Evolutionary conservation across 495 filamentous ascomycete genomes (phyloP), one percentile per base, ranked within the genome.

Genomic region (Aspergillus leporis): DNA sequence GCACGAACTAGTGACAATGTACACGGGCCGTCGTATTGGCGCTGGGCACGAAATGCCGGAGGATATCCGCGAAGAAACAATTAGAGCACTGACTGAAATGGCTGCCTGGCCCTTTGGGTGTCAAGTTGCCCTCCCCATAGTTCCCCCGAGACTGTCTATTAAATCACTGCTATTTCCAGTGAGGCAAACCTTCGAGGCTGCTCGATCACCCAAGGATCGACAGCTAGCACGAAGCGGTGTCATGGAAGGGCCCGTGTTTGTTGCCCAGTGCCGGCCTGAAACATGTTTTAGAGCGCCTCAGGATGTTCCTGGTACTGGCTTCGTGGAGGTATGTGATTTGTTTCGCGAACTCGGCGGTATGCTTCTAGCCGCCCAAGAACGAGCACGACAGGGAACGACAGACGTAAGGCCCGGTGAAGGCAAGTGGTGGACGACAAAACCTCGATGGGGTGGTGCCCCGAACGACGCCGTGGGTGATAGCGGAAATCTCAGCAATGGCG

Each of bases 361-460:
- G 62, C 78, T 96, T 8, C 77, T 92, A 38, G 81, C 91, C 9
- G 92, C 91, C 0, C 92, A 97, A 73, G 90, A 95, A 68, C 85
- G 92, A 30, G 83, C 86, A 13, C 82, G 92, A 31, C 83, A 94
- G 68, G 88, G 88, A 6, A 80, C 76, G 51, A 58, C 64, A 7
- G 90, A 95, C 67, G 77, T 81, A 58, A 79, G 76, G 23, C 81
- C 90, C 7, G 90, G 90, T 3, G 86, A 91, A 55, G 87, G 84
- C 4, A 81, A 87, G 59, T 97, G 92, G 91, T 97, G 91, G 90
- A 84, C 87, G 3, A 84, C 74, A 23, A 78, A 72, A 56, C 86
- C 83, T 30, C 82, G 92, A 21, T 96, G 91, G 84, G 92, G 92
- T 48, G 89, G 88, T 38, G 86, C 87, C 12, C 71, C 83, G 38